A percentile compares a stretch with the other conserved stretches of the same genome.
Evolutionary conservation across 2,329 filamentous ascomycete species (phyloP).

Genomic region (Periglandula ipomoeae): DNA sequence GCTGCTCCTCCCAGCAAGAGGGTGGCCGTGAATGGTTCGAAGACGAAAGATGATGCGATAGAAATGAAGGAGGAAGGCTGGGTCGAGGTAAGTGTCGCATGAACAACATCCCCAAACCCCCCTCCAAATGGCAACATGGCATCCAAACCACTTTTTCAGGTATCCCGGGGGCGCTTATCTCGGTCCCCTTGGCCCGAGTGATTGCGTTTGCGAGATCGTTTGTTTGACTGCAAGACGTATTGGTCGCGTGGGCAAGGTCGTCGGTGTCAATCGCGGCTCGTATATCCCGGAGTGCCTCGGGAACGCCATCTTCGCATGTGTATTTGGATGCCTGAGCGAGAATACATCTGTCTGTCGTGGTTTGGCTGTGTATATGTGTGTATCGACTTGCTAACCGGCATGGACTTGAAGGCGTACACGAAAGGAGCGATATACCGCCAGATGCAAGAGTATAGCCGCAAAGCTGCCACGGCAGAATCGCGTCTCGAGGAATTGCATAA

Average conservation of each 20-base stretch:
- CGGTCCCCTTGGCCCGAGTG: background rate
- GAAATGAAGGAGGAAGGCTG: constrained; percentile 51
- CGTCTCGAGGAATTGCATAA: constrained; percentile 75
- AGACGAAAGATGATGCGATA: constrained; percentile 43
- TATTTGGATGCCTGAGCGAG: background rate
- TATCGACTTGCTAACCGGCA: background rate
- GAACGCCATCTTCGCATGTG: background rate
- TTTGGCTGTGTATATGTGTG: background rate
- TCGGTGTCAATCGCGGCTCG: constrained; percentile 1
- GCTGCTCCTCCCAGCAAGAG: constrained; percentile 86
- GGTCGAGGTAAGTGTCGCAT: constrained; percentile 54
- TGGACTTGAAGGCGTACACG: constrained; percentile 25
- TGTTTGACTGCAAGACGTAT: background rate
- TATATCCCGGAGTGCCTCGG: background rate
- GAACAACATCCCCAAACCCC: constrained; percentile 16
- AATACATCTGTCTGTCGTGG: too few species aligned
- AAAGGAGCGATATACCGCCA: constrained; percentile 96
- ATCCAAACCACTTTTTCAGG: constrained; percentile 4
- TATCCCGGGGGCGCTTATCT: constrained; percentile 1
- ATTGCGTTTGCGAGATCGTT: constrained; percentile 5
- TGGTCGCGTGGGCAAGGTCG: constrained; percentile 3
- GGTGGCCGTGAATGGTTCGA: constrained; percentile 76
- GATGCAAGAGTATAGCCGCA: constrained; percentile 96
- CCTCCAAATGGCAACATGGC: constrained; percentile 7
- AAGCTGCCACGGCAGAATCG: constrained; percentile 71